These are phyloP conservation scores for Dissoconium aciculare DNA, from an alignment of 2,329 filamentous ascomycete species.

Conservation along the genomic window DNA sequence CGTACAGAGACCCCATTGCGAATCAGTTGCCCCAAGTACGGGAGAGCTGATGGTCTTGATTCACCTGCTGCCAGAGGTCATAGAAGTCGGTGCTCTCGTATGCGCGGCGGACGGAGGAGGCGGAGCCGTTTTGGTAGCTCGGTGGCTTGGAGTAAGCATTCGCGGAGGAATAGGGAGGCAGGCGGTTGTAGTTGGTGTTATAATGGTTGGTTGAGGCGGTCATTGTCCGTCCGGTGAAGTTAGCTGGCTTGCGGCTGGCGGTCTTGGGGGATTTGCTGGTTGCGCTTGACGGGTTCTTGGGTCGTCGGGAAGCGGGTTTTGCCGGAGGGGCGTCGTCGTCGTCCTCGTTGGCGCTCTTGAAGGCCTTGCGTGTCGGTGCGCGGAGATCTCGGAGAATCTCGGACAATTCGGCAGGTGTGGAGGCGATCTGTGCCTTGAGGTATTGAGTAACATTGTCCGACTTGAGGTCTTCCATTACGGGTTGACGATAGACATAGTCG, in stretches of 20 bases:
- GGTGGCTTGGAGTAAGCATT: too few relatives aligned
- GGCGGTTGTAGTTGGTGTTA: too few relatives aligned
- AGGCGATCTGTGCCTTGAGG: conserved; percentile 71
- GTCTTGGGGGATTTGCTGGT: background rate
- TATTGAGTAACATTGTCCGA: conserved; percentile 34
- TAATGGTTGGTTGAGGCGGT: background rate
- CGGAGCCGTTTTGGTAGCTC: too few relatives aligned
- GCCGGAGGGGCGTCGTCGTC: too few relatives aligned
- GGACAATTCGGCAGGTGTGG: conserved; percentile 54
- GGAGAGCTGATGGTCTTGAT: conserved; percentile 2
- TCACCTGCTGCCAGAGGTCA: conserved; percentile 3
- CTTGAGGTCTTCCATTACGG: conserved; percentile 60
- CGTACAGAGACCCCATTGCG: too few relatives aligned
- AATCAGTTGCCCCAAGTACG: conserved; percentile 4
- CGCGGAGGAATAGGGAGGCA: too few relatives aligned
- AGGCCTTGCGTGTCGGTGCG: conserved; percentile 3
- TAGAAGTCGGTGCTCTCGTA: too few relatives aligned
- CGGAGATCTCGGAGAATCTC: conserved; percentile 10
- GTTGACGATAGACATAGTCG: conserved; percentile 52
- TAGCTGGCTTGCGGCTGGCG: background rate
- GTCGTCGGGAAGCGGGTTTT: too few relatives aligned
- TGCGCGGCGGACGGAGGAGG: too few relatives aligned
- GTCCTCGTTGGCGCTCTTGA: too few relatives aligned
- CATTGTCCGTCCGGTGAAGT: background rate
- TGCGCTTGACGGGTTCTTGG: too few relatives aligned